phyloP scores from a whole-genome alignment of 768 basidiomycete species.

The Pisolithus albus region DNA sequence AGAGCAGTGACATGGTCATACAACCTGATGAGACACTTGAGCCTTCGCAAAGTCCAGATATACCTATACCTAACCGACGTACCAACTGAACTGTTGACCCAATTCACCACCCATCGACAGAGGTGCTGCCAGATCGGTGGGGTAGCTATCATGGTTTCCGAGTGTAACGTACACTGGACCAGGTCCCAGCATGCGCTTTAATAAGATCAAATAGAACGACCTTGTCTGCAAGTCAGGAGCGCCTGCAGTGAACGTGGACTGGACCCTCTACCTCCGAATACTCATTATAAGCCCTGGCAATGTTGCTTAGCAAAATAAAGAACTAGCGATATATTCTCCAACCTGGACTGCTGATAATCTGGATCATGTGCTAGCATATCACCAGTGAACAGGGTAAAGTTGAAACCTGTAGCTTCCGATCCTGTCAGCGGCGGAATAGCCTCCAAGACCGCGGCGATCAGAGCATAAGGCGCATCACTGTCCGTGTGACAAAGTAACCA shows the following conservation, averaged over 20 bases:
- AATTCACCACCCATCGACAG: conserved; percentile 48
- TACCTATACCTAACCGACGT: conserved; percentile 3
- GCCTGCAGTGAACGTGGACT: not conserved
- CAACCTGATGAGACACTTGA: conserved; percentile 40
- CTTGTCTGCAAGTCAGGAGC: conserved; percentile 27
- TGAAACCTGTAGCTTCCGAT: conserved; percentile 54
- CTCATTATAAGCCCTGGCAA: conserved; percentile 45
- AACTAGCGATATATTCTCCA: conserved; percentile 7
- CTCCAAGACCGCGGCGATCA: conserved; percentile 53
- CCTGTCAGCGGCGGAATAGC: conserved; percentile 62
- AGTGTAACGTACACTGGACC: conserved; percentile 72
- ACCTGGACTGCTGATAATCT: conserved; percentile 57
- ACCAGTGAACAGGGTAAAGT: conserved; percentile 64
- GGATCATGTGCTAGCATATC: conserved; percentile 71
- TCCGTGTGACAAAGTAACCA: not conserved
- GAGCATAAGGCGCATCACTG: conserved; percentile 59
- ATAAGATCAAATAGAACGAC: conserved; percentile 61
- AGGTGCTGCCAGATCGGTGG: conserved; percentile 50
- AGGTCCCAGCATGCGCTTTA: conserved; percentile 50
- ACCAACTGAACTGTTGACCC: conserved; percentile 63
- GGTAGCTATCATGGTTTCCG: conserved; percentile 74
- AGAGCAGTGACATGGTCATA: conserved; percentile 68
- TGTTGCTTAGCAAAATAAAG: not conserved
- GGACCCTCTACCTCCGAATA: conserved; percentile 50
- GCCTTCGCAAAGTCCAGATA: not conserved